phyloP scores from a whole-genome alignment of 345 rosid species.

The Hibiscus trionum region DNA sequence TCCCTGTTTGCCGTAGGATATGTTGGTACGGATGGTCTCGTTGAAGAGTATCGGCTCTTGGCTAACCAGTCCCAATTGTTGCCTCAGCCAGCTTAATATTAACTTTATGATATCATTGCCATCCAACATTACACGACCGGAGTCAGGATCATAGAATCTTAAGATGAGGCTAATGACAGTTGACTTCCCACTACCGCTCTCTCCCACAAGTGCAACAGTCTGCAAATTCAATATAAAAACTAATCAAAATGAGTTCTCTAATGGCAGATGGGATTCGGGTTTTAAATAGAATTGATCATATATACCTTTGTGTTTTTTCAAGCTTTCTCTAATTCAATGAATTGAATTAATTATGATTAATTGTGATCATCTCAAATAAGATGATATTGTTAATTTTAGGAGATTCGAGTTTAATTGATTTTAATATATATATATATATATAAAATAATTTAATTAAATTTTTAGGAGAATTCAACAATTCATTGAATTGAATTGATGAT shows the following conservation, averaged over 20 bases:
- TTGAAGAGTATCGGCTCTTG: constrained; percentile 77
- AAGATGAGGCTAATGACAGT: constrained; percentile 57
- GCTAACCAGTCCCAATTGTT: constrained; percentile 61
- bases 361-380: no score
- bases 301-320: no score
- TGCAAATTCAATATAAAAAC: constrained; percentile 15
- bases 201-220: constrained; percentile 73
- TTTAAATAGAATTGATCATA: no score
- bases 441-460: no score
- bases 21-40: constrained; percentile 51
- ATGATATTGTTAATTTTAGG: no score
- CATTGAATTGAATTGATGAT: no score
- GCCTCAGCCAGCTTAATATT: constrained; percentile 58
- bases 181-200: constrained; percentile 72
- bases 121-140: constrained; percentile 43
- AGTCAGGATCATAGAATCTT: constrained; percentile 71
- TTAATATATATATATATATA: no score
- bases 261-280: no score
- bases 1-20: constrained; percentile 53
- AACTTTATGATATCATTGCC: constrained; percentile 28
- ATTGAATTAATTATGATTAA: no score
- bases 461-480: no score
- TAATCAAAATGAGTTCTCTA: constrained; percentile 1
- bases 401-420: no score
- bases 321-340: no score